These are phyloP conservation scores for Wickerhamiella brachini DNA, from an alignment of 805 yeast species.

Conservation along the genomic window DNA sequence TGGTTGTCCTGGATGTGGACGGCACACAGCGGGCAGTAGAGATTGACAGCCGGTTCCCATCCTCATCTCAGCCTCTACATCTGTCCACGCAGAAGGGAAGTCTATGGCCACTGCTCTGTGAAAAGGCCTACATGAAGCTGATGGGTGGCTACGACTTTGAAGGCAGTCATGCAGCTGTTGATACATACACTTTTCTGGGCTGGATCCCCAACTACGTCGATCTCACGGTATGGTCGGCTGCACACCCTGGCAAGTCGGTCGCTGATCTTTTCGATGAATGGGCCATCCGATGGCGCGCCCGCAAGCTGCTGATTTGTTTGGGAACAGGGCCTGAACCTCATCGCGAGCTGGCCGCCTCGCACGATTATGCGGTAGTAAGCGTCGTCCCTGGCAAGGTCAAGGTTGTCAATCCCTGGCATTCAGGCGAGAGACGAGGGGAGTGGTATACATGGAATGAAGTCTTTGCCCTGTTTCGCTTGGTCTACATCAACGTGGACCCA, in stretches of 20 bases:
- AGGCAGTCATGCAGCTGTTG: constrained; percentile 70
- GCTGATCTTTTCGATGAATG: constrained; percentile 27
- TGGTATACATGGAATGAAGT: constrained; percentile 1
- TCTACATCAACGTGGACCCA: constrained; percentile 4
- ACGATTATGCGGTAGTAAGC: constrained; percentile 56
- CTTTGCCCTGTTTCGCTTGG: constrained; percentile 1
- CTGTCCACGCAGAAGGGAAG: constrained; percentile 1
- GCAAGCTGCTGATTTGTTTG: constrained; percentile 39
- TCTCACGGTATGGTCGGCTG: constrained; percentile 23
- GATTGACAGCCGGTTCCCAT: constrained; percentile 37
- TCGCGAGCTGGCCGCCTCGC: constrained; percentile 37
- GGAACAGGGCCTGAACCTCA: constrained; percentile 45
- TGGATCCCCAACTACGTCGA: constrained; percentile 54
- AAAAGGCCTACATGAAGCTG: constrained; percentile 57
- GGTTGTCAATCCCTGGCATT: constrained; percentile 7
- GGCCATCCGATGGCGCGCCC: constrained; percentile 21
- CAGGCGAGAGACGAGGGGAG: neutral
- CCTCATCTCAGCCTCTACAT: neutral
- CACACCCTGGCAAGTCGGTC: constrained; percentile 10
- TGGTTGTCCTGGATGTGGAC: constrained; percentile 35
- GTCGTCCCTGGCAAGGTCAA: constrained; percentile 18
- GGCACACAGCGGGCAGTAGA: constrained; percentile 37
- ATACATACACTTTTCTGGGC: constrained; percentile 50
- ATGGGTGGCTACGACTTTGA: constrained; percentile 45
- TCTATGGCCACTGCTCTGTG: constrained; percentile 60